Evolutionary conservation across 2,329 filamentous ascomycete species (phyloP), one percentile per base, ranked within the genome.

Genomic region (Cryphonectria japonica): DNA sequence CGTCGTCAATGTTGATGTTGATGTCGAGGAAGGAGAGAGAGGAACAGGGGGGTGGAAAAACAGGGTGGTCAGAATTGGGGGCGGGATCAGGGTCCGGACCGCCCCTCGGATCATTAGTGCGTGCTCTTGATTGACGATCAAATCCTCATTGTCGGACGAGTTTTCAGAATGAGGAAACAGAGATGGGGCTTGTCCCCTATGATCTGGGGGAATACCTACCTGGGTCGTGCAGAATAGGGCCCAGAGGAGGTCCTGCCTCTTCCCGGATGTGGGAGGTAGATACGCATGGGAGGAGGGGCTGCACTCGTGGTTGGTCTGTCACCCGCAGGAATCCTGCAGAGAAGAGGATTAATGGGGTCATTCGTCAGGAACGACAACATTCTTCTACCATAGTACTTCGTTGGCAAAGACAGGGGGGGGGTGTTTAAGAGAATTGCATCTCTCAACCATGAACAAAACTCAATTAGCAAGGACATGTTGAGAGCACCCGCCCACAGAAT

Each of bases 221-320:
- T 61, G 34, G 22, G 22, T 59, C 54, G 29, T 61, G 59, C 34
- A 61, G 32, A 19, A 59, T 32, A 29, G 29, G 54, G 8, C 13
- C 26, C 26, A 59, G 54, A 59, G 54, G 26, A 34, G 34, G 54
- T 16, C 16, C 7, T 59, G 29, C 46, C 54, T 59, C 54, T 59
- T 59, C 39, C 60, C 61, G 13, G 61, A 46, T 43, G n/a, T 46
- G 61, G 61, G 39, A 64, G 61, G 61, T 64, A 64, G 61, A 64
- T 64, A 64, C 19, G 39, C 8, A 1, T 32, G 34, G 61, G 61
- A 46, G 61, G 39, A 64, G 37, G n/a, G 37, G 14, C 61, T 64
- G 39, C 61, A 32, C 13, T 19, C 8, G 61, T 43, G 34, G 61
- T 64, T 64, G 61, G 61, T 32, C 39, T 41, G 61, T 46, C 22